Evolutionary conservation across 345 rosid genomes (phyloP).

Genomic region (Schrenkiella parvula): DNA sequence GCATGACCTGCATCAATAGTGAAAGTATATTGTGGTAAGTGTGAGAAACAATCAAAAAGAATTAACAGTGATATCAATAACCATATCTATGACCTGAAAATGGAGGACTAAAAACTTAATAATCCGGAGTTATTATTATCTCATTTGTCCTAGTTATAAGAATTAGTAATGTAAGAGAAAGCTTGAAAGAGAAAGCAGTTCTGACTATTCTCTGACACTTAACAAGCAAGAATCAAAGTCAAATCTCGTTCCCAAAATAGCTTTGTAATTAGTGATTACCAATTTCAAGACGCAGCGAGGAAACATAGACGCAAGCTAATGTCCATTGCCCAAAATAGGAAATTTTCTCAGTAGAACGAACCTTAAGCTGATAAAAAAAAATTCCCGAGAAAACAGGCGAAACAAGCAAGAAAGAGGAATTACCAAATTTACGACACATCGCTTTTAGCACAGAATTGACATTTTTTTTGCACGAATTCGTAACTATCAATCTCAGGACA

Average conservation of each 20-base stretch:
- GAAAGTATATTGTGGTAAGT: background rate
- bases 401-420: background rate
- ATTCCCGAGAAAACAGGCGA: background rate
- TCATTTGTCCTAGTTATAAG: background rate
- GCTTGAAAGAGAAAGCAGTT: background rate
- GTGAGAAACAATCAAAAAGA: slow-evolving; percentile 6
- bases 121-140: background rate
- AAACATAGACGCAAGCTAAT: background rate
- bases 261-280: background rate
- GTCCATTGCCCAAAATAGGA: background rate
- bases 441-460: background rate
- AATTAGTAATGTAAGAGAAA: too few relatives aligned
- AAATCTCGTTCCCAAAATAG: slow-evolving; percentile 24
- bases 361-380: background rate
- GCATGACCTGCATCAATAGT: slow-evolving; percentile 59
- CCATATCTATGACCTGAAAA: background rate
- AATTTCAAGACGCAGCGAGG: background rate
- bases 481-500: too few relatives aligned
- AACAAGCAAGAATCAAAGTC: background rate
- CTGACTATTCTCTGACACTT: slow-evolving; percentile 13
- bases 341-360: background rate
- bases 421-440: background rate
- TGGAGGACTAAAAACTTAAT: background rate
- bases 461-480: background rate
- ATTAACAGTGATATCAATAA: background rate